phyloP scores from a whole-genome alignment of 2,329 filamentous ascomycete genomes.

The Periconia sp. region DNA sequence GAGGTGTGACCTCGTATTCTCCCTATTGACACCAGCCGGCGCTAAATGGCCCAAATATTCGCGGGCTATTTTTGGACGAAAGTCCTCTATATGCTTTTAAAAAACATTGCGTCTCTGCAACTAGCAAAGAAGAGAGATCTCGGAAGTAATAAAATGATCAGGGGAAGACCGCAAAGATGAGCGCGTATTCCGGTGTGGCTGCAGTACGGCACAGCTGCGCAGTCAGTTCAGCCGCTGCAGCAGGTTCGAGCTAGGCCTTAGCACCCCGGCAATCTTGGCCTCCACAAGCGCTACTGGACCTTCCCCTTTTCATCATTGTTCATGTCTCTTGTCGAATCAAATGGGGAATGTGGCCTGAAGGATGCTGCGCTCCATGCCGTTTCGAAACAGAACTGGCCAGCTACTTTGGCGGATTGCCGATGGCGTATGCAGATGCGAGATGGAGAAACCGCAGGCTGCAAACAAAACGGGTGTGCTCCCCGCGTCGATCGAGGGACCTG shows the following conservation, averaged over 20 bases:
- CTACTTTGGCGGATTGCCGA: background rate
- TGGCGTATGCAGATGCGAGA: slow-evolving; percentile 8
- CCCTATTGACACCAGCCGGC: too few relatives aligned
- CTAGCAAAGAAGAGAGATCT: background rate
- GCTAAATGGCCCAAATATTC: too few relatives aligned
- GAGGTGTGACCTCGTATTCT: too few relatives aligned
- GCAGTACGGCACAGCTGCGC: slow-evolving; percentile 7
- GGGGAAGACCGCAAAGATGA: too few relatives aligned
- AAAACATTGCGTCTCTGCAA: too few relatives aligned
- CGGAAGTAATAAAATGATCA: slow-evolving; percentile 1
- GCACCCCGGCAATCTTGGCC: too few relatives aligned
- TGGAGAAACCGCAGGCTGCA: slow-evolving; percentile 3
- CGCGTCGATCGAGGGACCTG: background rate
- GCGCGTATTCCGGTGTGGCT: too few relatives aligned
- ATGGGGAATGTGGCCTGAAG: background rate
- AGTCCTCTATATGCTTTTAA: too few relatives aligned
- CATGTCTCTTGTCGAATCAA: slow-evolving; percentile 3
- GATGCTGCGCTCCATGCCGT: slow-evolving; percentile 6
- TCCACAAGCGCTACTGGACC: slow-evolving; percentile 12
- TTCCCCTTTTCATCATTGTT: slow-evolving; percentile 6
- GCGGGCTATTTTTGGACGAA: too few relatives aligned
- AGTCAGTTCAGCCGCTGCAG: slow-evolving; percentile 7
- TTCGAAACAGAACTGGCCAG: slow-evolving; percentile 11
- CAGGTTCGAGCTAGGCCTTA: too few relatives aligned
- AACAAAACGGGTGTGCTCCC: slow-evolving; percentile 9